Percentiles rank a stretch among this genome's conserved stretches.
These are phyloP conservation scores for Daldinia bambusicola DNA, from an alignment of 495 filamentous ascomycete genomes.

Conservation along the genomic window DNA sequence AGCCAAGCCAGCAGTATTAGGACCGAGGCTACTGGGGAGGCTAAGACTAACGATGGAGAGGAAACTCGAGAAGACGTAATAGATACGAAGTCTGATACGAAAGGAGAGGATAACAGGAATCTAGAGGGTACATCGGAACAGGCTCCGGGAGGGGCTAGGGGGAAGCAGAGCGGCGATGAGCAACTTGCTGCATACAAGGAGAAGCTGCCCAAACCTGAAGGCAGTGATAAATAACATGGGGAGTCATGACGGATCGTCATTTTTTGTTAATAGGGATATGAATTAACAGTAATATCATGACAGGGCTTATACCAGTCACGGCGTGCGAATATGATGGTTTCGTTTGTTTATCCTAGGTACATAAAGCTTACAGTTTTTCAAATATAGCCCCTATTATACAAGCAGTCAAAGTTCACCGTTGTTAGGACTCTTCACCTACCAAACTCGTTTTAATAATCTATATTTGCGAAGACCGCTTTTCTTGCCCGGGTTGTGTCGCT, in stretches of 20 bases:
- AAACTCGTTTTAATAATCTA: neutral
- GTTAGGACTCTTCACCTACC: too few species aligned
- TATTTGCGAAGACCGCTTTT: neutral
- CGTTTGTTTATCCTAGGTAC: neutral
- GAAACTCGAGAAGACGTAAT: conserved; percentile 22
- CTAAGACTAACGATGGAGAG: conserved; percentile 28
- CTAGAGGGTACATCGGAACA: neutral
- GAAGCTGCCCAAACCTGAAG: conserved; percentile 43
- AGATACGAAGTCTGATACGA: conserved; percentile 8
- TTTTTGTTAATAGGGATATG: neutral
- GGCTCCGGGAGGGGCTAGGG: neutral
- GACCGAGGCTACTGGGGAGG: conserved; percentile 37
- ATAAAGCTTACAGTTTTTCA: too few species aligned
- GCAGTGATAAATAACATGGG: conserved; percentile 16
- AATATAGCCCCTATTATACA: too few species aligned
- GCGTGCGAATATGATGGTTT: neutral
- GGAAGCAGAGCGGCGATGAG: conserved; percentile 13
- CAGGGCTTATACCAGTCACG: neutral
- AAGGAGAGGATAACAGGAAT: conserved; percentile 4
- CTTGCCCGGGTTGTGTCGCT: too few species aligned
- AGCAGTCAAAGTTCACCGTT: too few species aligned
- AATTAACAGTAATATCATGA: neutral
- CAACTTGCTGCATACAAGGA: conserved; percentile 40
- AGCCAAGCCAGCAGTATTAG: conserved; percentile 68
- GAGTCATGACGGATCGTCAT: neutral